phyloP scores from a whole-genome alignment of 2,329 filamentous ascomycete species.

The Remersonia thermophila region DNA sequence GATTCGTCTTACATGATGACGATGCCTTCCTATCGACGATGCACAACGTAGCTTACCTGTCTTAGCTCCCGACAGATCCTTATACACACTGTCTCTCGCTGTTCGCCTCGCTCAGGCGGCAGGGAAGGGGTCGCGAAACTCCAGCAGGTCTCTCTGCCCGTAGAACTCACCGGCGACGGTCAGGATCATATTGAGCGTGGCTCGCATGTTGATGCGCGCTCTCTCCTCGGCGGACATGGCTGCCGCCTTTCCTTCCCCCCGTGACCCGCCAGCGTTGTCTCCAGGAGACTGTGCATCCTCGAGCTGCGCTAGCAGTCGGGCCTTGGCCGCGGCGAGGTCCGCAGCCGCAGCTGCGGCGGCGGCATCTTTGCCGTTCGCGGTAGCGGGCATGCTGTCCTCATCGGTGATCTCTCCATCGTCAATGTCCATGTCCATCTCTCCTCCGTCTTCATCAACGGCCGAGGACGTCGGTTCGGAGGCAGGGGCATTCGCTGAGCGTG shows the following conservation, averaged over 20 bases:
- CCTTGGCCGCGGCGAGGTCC: constrained; percentile 36
- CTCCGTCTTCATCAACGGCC: constrained; percentile 10
- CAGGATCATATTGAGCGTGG: constrained; percentile 85
- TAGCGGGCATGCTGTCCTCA: no score
- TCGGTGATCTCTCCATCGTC: constrained; percentile 28
- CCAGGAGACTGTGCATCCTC: constrained; percentile 15
- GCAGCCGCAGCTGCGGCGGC: no score
- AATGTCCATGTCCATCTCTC: constrained; percentile 21
- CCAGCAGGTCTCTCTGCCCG: constrained; percentile 75
- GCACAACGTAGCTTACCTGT: no score
- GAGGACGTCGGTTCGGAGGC: no score
- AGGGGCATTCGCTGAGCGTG: no score
- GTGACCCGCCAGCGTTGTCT: constrained; percentile 12
- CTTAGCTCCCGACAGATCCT: no score
- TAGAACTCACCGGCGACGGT: constrained; percentile 80
- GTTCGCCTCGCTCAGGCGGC: constrained; percentile 7
- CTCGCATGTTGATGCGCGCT: constrained; percentile 41
- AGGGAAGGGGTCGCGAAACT: constrained; percentile 54
- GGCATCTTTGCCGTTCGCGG: constrained; percentile 8
- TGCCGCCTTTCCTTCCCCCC: constrained; percentile 4
- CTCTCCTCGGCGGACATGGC: constrained; percentile 21
- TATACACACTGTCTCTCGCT: no score
- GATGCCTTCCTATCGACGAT: no score
- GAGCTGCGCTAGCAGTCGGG: constrained; percentile 35
- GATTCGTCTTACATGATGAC: no score